Evolutionary conservation across 2,329 filamentous ascomycete genomes (phyloP).

Genomic region (Phaeosphaeria sp.): DNA sequence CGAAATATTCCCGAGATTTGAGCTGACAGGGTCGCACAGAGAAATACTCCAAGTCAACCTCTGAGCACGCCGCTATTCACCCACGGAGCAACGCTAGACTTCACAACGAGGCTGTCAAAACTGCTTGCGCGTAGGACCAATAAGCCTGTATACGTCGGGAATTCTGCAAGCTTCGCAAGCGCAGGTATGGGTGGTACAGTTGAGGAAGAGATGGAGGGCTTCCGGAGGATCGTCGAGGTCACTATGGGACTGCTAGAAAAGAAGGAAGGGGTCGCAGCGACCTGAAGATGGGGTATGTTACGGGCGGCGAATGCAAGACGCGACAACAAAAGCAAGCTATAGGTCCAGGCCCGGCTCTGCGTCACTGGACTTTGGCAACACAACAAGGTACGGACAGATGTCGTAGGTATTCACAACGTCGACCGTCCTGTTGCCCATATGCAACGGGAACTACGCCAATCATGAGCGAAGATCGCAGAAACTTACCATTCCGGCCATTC

Average conservation of each 20-base stretch:
- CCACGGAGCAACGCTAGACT: conserved; percentile 79
- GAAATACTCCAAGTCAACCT: conserved; percentile 60
- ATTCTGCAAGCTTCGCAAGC: conserved; percentile 79
- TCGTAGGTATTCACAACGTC: too few species aligned
- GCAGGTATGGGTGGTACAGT: conserved; percentile 79
- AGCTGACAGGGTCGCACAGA: conserved; percentile 35
- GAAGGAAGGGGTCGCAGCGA: background rate
- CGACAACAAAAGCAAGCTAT: background rate
- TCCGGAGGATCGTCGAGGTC: conserved; percentile 75
- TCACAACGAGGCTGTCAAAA: conserved; percentile 83
- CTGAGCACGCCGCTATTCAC: conserved; percentile 82
- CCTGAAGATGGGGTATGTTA: background rate
- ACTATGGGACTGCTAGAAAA: conserved; percentile 63
- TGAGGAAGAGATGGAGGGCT: conserved; percentile 93
- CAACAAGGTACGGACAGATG: background rate
- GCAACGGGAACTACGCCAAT: too few species aligned
- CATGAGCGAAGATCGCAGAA: too few species aligned
- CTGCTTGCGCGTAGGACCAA: conserved; percentile 76
- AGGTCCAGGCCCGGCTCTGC: background rate
- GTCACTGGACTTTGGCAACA: background rate
- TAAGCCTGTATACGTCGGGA: conserved; percentile 87
- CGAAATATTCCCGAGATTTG: background rate
- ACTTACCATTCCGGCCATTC: too few species aligned
- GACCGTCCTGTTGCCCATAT: too few species aligned
- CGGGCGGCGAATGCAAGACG: background rate